Base-by-base conservation (phyloP, 345 rosid species). In the Citrus cavaleriei region DNA sequence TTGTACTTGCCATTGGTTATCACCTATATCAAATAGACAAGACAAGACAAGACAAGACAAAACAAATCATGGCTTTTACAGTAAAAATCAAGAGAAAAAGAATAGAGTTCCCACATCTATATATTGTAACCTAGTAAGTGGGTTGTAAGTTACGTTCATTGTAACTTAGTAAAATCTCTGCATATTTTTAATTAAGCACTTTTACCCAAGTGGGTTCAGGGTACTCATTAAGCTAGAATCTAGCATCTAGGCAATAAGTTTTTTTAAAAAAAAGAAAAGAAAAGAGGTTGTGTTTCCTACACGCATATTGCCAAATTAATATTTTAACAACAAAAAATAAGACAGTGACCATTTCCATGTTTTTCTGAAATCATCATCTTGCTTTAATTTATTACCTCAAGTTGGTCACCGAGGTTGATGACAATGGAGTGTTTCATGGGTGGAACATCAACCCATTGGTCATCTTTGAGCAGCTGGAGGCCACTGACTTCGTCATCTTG, bases 401-500 rank as follows among this genome's bases (percentile, higher is more conserved):
- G 91, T 72, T 95, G 98, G 91, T 95, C 98, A 22, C 99, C 98
- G 18, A 90, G 85, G 87, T 96, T 96, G 91, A 94, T 85, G 67
- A 96, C 97, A 74, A 96, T 92, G 78, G 97, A 91, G 85, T 92
- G 91, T 40, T 82, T 87, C 86, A 90, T 82, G 6, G 99, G 97
- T 21, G 97, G 98, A 64, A 94, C 98, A 77, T 92, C 94, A 58
- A 96, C 70, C 97, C 97, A 96, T 30, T 73, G 85, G 51, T 87
- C 97, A 65, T 89, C 97, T 87, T 96, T 94, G 77, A 93, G 95
- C 69, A 96, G 89, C 90, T 96, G 95, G 80, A 96, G 97, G 79
- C 99, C 98, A 78, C 97, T 90, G 81, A 96, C 99, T 72, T 87
- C 86, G 68, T 92, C 97, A 19, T 96, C 99, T 83, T 96, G 98